Evolutionary conservation across 2,329 filamentous ascomycete genomes (phyloP), one percentile per base, ranked within the genome.

Genomic region (Chrysoporthe austroafricana): DNA sequence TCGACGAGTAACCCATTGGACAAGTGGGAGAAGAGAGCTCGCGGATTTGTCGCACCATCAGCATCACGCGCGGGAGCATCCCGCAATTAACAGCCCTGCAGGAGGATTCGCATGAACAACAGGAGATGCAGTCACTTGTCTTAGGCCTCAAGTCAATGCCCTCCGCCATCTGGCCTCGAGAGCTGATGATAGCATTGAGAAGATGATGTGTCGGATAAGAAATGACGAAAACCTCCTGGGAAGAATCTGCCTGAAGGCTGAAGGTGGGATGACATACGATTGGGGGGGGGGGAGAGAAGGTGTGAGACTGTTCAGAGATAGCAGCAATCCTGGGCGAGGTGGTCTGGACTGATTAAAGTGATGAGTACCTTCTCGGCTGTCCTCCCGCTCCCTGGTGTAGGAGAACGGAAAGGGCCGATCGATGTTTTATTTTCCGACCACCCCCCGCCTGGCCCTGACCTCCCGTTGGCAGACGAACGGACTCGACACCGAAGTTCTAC

Each of bases 21-120:
- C 50, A 16, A 46, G 18, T n/a, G 32, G 14, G n/a, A 4, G 50
- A 26, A 54, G 52, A 18, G 52, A 34, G 62, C 52, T 64, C 62
- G n/a, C 62, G 62, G 62, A 57, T 57, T 42, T 57, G 62, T 57
- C 52, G 62, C 62, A 64, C 62, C 62, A 64, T 64, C 36, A 56
- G 26, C 50, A 48, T n/a, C 14, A 39, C 57, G n/a, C 36, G 11
- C 8, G 21, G 57, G n/a, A 60, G 57, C 46, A 13, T 50, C 32
- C 32, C 32, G n/a, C 8, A 36, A 32, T 50, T 21, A 32, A 34
- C 60, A 62, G 44, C 60, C 60, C 34, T 52, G 44, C 32, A 16
- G 26, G 36, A 52, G 43, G 46, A 34, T 3, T 50, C 16, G 62
- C 62, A 63, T 63, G 62, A 63, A 63, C 5, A 21, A 32, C 42